Conservation (phyloP, 2,329 filamentous ascomycete species). For the Penicillium sp. region DNA sequence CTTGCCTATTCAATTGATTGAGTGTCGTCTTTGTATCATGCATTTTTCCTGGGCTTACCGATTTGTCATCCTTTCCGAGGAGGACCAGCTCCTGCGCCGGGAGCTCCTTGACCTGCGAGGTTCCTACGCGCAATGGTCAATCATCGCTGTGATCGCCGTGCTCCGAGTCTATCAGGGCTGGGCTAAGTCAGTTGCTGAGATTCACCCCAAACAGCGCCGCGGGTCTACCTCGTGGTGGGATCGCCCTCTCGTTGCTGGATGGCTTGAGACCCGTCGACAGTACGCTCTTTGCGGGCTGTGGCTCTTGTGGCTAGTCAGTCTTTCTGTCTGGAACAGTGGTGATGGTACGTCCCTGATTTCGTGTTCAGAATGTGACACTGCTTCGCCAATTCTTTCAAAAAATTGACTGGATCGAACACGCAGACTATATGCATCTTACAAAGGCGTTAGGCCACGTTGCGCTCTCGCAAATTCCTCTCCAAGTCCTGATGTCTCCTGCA, state of each 20-base stretch:
- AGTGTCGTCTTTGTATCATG: slow-evolving; percentile 18
- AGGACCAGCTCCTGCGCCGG: slow-evolving; percentile 56
- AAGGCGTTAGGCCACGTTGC: slow-evolving; percentile 64
- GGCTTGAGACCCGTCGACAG: slow-evolving; percentile 55
- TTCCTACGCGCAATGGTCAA: slow-evolving; percentile 59
- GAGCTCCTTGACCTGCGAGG: slow-evolving; percentile 60
- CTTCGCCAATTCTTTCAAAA: background rate
- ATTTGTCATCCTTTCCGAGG: slow-evolving; percentile 55
- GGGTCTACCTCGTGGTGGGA: slow-evolving; percentile 48
- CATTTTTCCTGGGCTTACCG: slow-evolving; percentile 51
- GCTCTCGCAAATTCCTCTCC: slow-evolving; percentile 63
- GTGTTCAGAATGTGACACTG: background rate
- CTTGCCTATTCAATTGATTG: background rate
- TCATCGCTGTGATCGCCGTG: slow-evolving; percentile 51
- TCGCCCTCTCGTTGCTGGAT: slow-evolving; percentile 48
- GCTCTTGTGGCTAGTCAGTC: slow-evolving; percentile 56
- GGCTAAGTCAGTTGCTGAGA: slow-evolving; percentile 8
- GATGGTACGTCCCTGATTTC: slow-evolving; percentile 50
- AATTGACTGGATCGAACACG: slow-evolving; percentile 4
- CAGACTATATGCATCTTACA: slow-evolving; percentile 67
- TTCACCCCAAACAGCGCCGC: slow-evolving; percentile 11
- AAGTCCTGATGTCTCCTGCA: slow-evolving; percentile 57
- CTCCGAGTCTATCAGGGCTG: slow-evolving; percentile 38
- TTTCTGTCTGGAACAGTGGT: slow-evolving; percentile 56
- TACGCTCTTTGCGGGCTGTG: slow-evolving; percentile 54